Base-by-base conservation (phyloP, 306 rosid species). In the Gastrolobium bilobum region DNA sequence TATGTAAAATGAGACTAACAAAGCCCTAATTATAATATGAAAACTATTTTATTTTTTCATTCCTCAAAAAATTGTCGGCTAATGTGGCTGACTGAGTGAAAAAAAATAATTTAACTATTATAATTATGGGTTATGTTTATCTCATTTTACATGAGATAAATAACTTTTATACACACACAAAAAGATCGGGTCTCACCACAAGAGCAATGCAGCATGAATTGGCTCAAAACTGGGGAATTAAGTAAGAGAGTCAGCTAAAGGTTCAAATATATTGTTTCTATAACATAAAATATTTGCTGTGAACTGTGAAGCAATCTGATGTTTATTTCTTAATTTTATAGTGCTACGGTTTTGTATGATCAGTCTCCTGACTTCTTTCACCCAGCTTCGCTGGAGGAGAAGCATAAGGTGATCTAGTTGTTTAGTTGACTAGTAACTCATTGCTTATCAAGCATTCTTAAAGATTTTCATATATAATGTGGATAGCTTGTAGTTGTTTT, bases 161-260 rank as follows among this genome's bases (percentile, higher is more conserved):
- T n/a, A n/a, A n/a, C n/a, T n/a, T n/a, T n/a, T n/a, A n/a, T n/a
- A n/a, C n/a, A n/a, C n/a, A n/a, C n/a, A n/a, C n/a, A n/a, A n/a
- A n/a, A n/a, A n/a, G n/a, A n/a, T n/a, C n/a, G n/a, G n/a, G n/a
- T n/a, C n/a, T n/a, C n/a, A n/a, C n/a, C n/a, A 95, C 99, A 8
- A 92, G 76, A 82, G 98, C 98, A 75, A 95, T 95, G 99, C 94
- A 95, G 60, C 99, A 95, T 79, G 98, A 95, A 86, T 85, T 95
- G 90, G 94, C 92, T 72, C 98, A 95, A 85, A 95, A 95, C 81
- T 95, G 99, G 98, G 97, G 91, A 63, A 91, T 95, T 58, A n/a
- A n/a, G n/a, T n/a, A n/a, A n/a, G n/a, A n/a, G n/a, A n/a, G n/a
- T n/a, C n/a, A n/a, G n/a, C n/a, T 89, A 62, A 79, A 78, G 77